These are phyloP conservation scores for Ensete ventricosum DNA, from an alignment of 176 grass and related monocot species.

Conservation along the genomic window DNA sequence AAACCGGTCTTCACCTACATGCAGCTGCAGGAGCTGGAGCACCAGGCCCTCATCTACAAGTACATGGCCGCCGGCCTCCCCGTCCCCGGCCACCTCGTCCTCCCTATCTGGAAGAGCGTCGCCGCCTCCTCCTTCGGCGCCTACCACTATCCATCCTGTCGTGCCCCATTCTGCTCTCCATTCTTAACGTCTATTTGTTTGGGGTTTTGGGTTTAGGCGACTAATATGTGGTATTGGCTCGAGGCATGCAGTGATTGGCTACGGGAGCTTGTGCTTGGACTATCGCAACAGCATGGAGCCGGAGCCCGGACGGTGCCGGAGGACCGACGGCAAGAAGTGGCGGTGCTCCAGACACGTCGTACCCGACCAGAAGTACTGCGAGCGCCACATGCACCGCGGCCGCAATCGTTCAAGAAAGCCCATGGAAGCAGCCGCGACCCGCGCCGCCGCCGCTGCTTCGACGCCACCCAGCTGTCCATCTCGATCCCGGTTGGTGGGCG, in stretches of 20 bases:
- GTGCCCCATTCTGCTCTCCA: background rate
- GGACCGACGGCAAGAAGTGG: constrained; percentile 97
- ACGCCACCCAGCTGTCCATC: background rate
- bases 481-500: background rate
- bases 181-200: background rate
- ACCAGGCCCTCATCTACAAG: constrained; percentile 93
- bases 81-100: constrained; percentile 76
- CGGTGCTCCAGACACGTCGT: constrained; percentile 80
- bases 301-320: constrained; percentile 79
- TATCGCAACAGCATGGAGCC: constrained; percentile 94
- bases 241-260: constrained; percentile 44
- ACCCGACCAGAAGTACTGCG: constrained; percentile 81
- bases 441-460: background rate
- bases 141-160: constrained; percentile 47
- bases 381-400: too few relatives aligned
- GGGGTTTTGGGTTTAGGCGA: background rate
- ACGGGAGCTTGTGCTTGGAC: constrained; percentile 89
- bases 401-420: too few relatives aligned
- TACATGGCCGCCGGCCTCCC: constrained; percentile 77
- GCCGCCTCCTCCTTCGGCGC: constrained; percentile 70
- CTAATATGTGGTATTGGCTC: background rate
- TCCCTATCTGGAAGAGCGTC: constrained; percentile 97
- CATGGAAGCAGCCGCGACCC: constrained; percentile 3
- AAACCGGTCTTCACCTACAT: constrained; percentile 71
- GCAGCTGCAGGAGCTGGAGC: constrained; percentile 94